phyloP scores from a whole-genome alignment of 306 rosid species.

The Trifolium fragiferum region DNA sequence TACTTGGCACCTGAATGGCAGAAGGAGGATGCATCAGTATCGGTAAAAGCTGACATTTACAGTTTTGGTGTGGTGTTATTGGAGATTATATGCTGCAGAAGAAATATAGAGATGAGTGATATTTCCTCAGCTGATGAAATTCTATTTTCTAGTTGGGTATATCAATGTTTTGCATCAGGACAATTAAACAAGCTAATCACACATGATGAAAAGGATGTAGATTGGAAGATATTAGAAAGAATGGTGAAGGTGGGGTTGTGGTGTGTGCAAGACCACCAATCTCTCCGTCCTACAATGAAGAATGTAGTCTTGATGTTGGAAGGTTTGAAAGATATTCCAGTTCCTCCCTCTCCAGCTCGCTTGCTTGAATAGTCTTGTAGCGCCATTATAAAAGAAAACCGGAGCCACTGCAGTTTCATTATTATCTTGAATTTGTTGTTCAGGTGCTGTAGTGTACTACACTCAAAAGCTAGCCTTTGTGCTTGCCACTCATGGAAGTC shows the following conservation, averaged over 20 bases:
- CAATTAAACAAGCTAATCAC: conserved; percentile 30
- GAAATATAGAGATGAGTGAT: conserved; percentile 27
- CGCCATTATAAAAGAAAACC: no score
- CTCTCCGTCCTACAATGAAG: conserved; percentile 48
- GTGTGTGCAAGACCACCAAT: conserved; percentile 49
- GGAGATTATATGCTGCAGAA: conserved; percentile 47
- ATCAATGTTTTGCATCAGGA: conserved; percentile 44
- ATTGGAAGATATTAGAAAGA: conserved; percentile 47
- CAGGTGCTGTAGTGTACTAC: not conserved
- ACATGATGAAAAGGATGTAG: conserved; percentile 26
- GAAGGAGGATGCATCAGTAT: conserved; percentile 32
- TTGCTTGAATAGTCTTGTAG: not conserved
- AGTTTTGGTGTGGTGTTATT: conserved; percentile 43
- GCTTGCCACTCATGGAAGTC: not conserved
- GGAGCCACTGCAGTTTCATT: not conserved
- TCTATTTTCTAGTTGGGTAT: conserved; percentile 43
- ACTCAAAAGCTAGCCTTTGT: not conserved
- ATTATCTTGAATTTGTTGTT: not conserved
- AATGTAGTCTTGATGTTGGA: conserved; percentile 49
- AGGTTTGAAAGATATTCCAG: conserved; percentile 47
- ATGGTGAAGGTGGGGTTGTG: conserved; percentile 55
- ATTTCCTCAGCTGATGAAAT: conserved; percentile 34
- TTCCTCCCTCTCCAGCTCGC: conserved; percentile 43
- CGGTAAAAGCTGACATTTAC: conserved; percentile 43
- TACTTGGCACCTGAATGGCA: conserved; percentile 53